Evolutionary conservation across 371 early-diverging fungal species (phyloP), one percentile per base, ranked within the genome.

Genomic region (Batkoa obscura): DNA sequence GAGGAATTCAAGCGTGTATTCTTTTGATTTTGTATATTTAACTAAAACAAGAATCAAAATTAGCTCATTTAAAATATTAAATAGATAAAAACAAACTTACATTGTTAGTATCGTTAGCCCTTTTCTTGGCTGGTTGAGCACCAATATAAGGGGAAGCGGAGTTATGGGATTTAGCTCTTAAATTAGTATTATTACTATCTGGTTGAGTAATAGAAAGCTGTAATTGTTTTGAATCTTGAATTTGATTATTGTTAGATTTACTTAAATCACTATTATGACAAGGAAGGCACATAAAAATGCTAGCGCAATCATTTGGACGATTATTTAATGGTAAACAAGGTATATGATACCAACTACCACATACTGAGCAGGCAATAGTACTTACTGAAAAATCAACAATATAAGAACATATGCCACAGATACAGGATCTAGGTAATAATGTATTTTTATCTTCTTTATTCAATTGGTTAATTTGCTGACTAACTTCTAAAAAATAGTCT

Each of bases 301-400:
- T 36, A 12, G 43, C 46, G 32, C 56, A 55, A 15, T 55, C 56
- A 32, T 12, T 32, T 13, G 56, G 56, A 4, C 56, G 23, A 4
- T 6, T 47, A 3, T 12, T 33, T 32, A 36, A 15, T 36, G 56
- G 56, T 17, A 55, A 15, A 35, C 56, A 55, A 6, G 17, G 9
- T 15, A 55, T 55, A 33, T 55, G 56, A 15, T 46, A 42, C 56
- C 56, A 55, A 23, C 56, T 55, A 33, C 47, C 46, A 55, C 56
- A 55, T 2, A 41, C 10, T 33, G 31, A 33, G 46, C 56, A 55
- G 3, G 56, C 6, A 34, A 43, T 55, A 17, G 43, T 43, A 15
- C 31, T 2, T 6, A 42, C 8, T 15, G 43, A 43, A 33, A 55
- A 55, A 35, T 55, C 56, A 3, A 55, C 56, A 10, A 43, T 23